phyloP scores from a whole-genome alignment of 2,329 filamentous ascomycete genomes.

The Ceratocystis ficicola region DNA sequence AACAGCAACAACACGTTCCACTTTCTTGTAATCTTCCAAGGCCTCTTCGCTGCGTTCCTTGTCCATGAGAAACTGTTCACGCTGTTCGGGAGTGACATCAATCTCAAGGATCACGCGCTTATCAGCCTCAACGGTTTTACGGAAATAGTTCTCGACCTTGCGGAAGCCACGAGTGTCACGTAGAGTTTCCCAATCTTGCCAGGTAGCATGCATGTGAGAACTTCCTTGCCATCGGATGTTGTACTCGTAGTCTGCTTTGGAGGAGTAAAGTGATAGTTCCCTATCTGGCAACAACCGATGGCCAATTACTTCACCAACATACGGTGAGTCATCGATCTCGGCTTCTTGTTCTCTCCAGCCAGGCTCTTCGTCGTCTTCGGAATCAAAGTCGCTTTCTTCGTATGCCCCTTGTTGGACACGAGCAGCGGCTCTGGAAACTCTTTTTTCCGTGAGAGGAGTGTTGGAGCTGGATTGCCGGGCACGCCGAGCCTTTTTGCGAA shows the following conservation, averaged over 20 bases:
- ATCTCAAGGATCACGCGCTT: slow-evolving; percentile 64
- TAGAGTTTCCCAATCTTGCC: slow-evolving; percentile 70
- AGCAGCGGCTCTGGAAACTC: slow-evolving; percentile 82
- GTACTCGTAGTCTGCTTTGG: slow-evolving; percentile 71
- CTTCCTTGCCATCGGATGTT: slow-evolving; percentile 95
- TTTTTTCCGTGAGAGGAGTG: slow-evolving; percentile 63
- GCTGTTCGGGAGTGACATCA: slow-evolving; percentile 68
- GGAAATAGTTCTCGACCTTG: slow-evolving; percentile 89
- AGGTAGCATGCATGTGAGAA: slow-evolving; percentile 90
- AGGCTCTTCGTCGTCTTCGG: slow-evolving; percentile 44
- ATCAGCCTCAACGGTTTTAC: slow-evolving; percentile 68
- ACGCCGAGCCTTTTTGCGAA: slow-evolving; percentile 65
- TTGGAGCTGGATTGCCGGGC: slow-evolving; percentile 56
- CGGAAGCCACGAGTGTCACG: slow-evolving; percentile 70
- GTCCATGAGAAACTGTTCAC: slow-evolving; percentile 90
- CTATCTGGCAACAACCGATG: slow-evolving; percentile 64
- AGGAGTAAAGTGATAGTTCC: slow-evolving; percentile 45
- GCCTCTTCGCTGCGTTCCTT: slow-evolving; percentile 83
- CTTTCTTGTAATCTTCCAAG: slow-evolving; percentile 77
- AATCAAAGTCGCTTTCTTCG: slow-evolving; percentile 54
- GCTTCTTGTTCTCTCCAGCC: slow-evolving; percentile 54
- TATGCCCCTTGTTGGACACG: slow-evolving; percentile 53
- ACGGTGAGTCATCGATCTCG: slow-evolving; percentile 65
- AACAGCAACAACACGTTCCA: slow-evolving; percentile 81
- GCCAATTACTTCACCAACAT: slow-evolving; percentile 82